These are phyloP conservation scores for Alternaria sp. DNA, from an alignment of 2,329 filamentous ascomycete species.

Conservation along the genomic window DNA sequence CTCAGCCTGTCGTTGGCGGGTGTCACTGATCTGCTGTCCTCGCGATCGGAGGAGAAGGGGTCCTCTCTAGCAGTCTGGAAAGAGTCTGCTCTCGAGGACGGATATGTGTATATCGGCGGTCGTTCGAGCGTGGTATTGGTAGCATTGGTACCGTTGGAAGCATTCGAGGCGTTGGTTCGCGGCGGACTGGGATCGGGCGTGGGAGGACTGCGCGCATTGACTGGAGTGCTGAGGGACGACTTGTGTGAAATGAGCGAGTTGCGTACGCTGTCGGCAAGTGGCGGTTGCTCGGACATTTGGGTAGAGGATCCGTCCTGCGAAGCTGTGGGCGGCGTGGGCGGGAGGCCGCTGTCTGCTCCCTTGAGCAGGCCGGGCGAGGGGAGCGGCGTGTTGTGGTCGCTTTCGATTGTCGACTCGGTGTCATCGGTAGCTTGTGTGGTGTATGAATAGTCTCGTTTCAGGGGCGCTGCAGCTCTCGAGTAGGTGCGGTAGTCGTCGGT, in stretches of 20 bases:
- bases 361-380: conserved; percentile 37
- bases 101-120: conserved; percentile 42
- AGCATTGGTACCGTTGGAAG: conserved; percentile 20
- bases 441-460: conserved; percentile 25
- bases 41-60: conserved; percentile 44
- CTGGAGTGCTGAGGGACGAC: conserved; percentile 53
- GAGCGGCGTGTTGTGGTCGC: conserved; percentile 39
- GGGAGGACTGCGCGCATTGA: conserved; percentile 52
- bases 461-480: conserved; percentile 34
- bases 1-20: conserved; percentile 39
- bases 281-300: conserved; percentile 34
- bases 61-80: conserved; percentile 59
- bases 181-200: conserved; percentile 52
- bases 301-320: conserved; percentile 41
- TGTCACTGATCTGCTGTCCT: conserved; percentile 41
- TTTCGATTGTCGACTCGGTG: conserved; percentile 34
- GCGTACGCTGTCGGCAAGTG: conserved; percentile 53
- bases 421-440: conserved; percentile 45
- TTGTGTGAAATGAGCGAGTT: conserved; percentile 52
- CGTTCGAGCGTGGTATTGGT: conserved; percentile 27
- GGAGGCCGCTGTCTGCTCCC: conserved; percentile 50
- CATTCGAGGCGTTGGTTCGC: conserved; percentile 35
- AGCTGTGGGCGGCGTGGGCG: conserved; percentile 57
- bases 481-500: conserved; percentile 38
- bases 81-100: conserved; percentile 57